Evolutionary conservation across 2,329 filamentous ascomycete genomes (phyloP).

Genomic region (Fusarium dlaminii): DNA sequence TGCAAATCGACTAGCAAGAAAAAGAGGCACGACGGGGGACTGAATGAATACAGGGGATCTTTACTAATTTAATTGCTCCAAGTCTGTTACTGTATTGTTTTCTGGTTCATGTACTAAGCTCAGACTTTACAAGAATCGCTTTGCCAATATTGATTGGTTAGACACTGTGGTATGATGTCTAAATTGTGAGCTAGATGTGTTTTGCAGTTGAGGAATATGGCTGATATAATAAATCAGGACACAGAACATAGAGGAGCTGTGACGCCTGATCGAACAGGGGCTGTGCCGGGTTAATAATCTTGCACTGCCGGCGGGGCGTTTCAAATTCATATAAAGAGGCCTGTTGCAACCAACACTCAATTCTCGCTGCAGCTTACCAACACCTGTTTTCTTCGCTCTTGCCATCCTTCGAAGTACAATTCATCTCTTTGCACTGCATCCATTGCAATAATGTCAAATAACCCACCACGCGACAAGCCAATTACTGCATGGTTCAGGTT

Average conservation of each 20-base stretch:
- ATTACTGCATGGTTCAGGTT: not conserved
- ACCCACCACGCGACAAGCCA: not conserved
- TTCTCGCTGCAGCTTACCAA: not conserved
- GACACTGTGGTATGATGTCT: too few relatives aligned
- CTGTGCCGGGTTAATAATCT: not conserved
- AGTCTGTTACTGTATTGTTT: too few relatives aligned
- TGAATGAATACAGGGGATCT: too few relatives aligned
- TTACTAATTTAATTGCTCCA: too few relatives aligned
- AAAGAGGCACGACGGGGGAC: fast-evolving
- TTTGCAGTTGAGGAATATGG: too few relatives aligned
- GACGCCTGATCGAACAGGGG: not conserved
- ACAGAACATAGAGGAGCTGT: too few relatives aligned
- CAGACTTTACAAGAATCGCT: too few relatives aligned
- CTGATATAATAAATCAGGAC: too few relatives aligned
- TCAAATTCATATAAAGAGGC: not conserved
- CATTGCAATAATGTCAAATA: not conserved
- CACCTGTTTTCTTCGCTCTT: not conserved
- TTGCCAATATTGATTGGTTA: too few relatives aligned
- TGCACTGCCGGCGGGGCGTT: not conserved
- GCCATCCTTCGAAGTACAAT: not conserved
- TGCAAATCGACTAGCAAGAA: not conserved
- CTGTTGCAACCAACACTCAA: not conserved
- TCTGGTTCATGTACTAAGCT: too few relatives aligned
- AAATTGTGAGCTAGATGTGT: too few relatives aligned
- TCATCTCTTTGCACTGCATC: too few relatives aligned